Evolutionary conservation across 75 land plant species (phyloP), one percentile per base, ranked within the genome.

Genomic region (Cryptomeria japonica): DNA sequence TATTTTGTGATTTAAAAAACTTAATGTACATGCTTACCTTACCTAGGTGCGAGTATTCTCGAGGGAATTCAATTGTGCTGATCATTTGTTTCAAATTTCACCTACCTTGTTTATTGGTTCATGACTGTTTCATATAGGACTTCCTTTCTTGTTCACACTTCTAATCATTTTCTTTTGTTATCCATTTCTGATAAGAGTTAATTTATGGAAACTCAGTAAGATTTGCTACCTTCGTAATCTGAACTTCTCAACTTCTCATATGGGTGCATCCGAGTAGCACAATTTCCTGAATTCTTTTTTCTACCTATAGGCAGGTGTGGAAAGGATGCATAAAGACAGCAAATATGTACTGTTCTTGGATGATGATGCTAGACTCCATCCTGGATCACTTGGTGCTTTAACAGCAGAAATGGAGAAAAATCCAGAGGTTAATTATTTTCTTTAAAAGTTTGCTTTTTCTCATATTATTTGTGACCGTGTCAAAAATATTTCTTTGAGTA

Each of bases 291-390:
- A 12, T 3, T 46, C 13, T 9, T 19, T 82, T n/a, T 46, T 82
- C 51, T 82, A n/a, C 47, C 84, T n/a, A 89, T 89, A 98, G 99
- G 96, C 96, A 90, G 99, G 99, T 87, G 95, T 97, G 32, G 93
- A 92, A 87, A 93, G 91, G 70, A 98, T 98, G 99, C 99, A 96
- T 87, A 93, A 95, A 89, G 99, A 97, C 72, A 95, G 91, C 93
- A 98, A 98, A 84, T 98, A 98, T 91, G 99, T 97, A 42, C 91
- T 98, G 61, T 98, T 98, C 89, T 86, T 97, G 90, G 99, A 98
- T 94, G 99, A 98, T 96, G 99, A 97, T 92, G 99, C 97, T 87
- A 93, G 96, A 89, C 91, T 98, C 72, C 99, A 96, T 91, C 99
- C 99, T 87, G 99, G 99, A 7, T 89, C 99, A 42, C 92, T 98